Conservation (phyloP, 768 basidiomycete genomes). For the Termitomyces eurrhizus region DNA sequence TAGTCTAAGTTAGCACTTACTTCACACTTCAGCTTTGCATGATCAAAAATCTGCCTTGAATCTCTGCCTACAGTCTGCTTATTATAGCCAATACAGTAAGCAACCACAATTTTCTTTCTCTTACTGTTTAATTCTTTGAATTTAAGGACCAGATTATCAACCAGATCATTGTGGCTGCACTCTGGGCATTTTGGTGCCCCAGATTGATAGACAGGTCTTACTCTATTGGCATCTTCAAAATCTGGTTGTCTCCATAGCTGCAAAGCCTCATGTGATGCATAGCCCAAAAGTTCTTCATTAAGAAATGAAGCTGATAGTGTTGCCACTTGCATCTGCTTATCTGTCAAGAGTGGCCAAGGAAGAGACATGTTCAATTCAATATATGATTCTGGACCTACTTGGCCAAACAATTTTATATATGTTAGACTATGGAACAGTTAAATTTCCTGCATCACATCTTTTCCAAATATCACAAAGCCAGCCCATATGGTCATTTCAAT, state of each 20-base stretch:
- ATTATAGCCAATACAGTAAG: neutral
- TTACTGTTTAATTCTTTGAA: neutral
- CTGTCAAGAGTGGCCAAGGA: too few species aligned
- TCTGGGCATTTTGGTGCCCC: neutral
- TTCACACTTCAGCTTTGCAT: neutral
- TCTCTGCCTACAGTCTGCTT: neutral
- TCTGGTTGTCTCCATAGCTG: neutral
- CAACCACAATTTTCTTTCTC: neutral
- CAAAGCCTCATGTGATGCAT: neutral
- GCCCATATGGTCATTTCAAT: too few species aligned
- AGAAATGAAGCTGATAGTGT: neutral
- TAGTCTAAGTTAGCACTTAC: too few species aligned
- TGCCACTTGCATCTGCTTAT: too few species aligned
- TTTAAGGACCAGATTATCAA: neutral
- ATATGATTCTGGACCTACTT: too few species aligned
- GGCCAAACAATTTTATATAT: too few species aligned
- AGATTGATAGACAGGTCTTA: neutral
- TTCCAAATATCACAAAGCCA: too few species aligned
- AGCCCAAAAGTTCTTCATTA: neutral
- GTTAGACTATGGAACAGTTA: too few species aligned
- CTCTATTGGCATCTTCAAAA: neutral
- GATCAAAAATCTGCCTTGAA: neutral
- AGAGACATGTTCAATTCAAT: too few species aligned
- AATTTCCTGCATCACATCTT: too few species aligned
- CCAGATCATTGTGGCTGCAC: neutral